Evolutionary conservation across 108 stramenopile genomes (phyloP), one percentile per base, ranked within the genome.

Genomic region (Epipyxis sp.): DNA sequence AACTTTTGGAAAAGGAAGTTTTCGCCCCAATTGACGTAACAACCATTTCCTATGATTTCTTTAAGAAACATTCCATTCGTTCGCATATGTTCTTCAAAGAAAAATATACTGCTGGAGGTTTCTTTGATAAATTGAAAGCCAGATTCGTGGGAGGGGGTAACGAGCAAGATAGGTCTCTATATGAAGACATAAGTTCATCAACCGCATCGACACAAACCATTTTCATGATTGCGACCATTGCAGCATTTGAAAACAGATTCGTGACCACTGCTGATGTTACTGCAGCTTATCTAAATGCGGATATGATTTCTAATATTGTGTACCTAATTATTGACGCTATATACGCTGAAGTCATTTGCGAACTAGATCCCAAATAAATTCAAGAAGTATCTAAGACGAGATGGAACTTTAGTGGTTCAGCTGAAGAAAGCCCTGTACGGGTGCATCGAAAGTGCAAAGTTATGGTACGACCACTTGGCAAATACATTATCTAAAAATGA

Each of bases 221-320:
- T 29, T 74, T 74, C 71, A 57, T 57, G 25, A 13, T 27, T 39
- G 46, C 50, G 6, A 42, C 71, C 3, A 37, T 74, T 10, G 71
- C 16, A 35, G 71, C 71, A 54, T 29, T 43, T 32, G 71, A 74
- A 25, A 74, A 6, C 6, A 46, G 71, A 74, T 42, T 43, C 42
- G 50, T 74, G 3, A 29, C 43, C 3, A 74, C 71, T 42, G 71
- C 43, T 6, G 71, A 74, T 42, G 43, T 74, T 34, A 42, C 16
- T 43, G 71, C 42, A 74, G 71, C 71, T 74, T 74, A 74, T 42
- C 71, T 74, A 10, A 13, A 74, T 74, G 71, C 71, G 3, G 6
- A 13, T 27, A 74, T 74, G 71, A 37, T n/a, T n/a, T n/a, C 71
- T 42, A 57, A 25, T 29, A 42, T 43, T 13, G 71, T 74, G 41